Evolutionary conservation across 257 asterid species (phyloP).

Genomic region (Ophiorrhiza pumila): DNA sequence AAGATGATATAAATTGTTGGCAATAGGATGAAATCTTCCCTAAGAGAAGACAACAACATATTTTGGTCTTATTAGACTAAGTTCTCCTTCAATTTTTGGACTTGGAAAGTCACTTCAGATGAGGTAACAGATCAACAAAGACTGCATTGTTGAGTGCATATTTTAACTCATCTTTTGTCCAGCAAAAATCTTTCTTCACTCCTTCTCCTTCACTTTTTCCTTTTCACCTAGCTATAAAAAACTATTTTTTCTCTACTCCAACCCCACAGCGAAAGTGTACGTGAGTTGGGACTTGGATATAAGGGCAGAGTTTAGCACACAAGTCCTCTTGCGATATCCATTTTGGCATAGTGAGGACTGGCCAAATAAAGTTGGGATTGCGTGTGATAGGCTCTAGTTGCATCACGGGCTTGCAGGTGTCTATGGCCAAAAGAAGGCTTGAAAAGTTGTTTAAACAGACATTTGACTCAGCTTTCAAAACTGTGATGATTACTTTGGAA

Average conservation of each 20-base stretch:
- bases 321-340: too few relatives aligned
- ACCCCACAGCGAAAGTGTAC: too few relatives aligned
- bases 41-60: not conserved
- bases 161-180: not conserved
- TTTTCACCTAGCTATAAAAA: not conserved
- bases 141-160: not conserved
- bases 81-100: not conserved
- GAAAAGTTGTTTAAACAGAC: not conserved
- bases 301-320: too few relatives aligned
- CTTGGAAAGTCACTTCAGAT: not conserved
- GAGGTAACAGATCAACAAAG: not conserved
- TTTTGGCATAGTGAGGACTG: too few relatives aligned
- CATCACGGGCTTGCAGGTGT: too few relatives aligned
- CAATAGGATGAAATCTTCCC: not conserved
- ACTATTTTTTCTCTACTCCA: not conserved
- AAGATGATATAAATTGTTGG: not conserved
- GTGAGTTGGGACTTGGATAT: too few relatives aligned
- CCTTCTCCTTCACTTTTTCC: not conserved
- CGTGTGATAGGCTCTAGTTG: too few relatives aligned
- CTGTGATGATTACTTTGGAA: not conserved
- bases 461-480: not conserved
- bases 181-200: too few relatives aligned
- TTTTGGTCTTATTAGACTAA: not conserved
- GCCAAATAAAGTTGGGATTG: too few relatives aligned
- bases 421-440: not conserved